Conservation (phyloP, 2,329 filamentous ascomycete genomes). For the Fusarium xylarioides region DNA sequence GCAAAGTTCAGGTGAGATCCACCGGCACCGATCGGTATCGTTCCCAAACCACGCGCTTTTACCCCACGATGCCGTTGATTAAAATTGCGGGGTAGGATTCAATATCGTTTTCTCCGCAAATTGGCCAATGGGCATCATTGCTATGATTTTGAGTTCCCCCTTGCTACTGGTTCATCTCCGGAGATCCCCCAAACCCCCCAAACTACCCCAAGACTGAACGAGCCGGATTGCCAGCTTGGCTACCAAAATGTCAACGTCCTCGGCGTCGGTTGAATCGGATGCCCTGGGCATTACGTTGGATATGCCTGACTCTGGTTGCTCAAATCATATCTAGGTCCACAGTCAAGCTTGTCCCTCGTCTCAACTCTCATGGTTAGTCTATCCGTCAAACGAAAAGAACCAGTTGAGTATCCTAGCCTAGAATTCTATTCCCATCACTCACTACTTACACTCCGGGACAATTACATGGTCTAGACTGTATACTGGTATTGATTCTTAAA, state of each 20-base stretch:
- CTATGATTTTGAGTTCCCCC: neutral
- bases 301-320: too few species aligned
- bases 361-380: neutral
- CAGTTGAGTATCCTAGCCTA: neutral
- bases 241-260: neutral
- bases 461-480: neutral
- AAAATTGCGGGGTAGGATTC: neutral
- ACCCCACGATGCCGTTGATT: neutral
- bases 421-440: too few species aligned
- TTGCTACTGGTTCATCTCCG: neutral
- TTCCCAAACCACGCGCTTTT: neutral
- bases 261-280: neutral
- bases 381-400: neutral
- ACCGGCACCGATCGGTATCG: neutral
- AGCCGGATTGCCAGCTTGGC: neutral
- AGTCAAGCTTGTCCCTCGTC: neutral
- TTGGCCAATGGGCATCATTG: neutral
- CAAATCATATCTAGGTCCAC: too few species aligned
- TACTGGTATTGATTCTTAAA: too few species aligned
- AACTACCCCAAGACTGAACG: neutral
- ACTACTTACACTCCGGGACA: neutral
- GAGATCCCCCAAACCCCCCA: neutral
- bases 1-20: neutral
- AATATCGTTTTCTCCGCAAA: neutral
- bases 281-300: too few species aligned